Evolutionary conservation across 768 basidiomycete species (phyloP), one percentile per base, ranked within the genome.

Genomic region (Trametes villosa): DNA sequence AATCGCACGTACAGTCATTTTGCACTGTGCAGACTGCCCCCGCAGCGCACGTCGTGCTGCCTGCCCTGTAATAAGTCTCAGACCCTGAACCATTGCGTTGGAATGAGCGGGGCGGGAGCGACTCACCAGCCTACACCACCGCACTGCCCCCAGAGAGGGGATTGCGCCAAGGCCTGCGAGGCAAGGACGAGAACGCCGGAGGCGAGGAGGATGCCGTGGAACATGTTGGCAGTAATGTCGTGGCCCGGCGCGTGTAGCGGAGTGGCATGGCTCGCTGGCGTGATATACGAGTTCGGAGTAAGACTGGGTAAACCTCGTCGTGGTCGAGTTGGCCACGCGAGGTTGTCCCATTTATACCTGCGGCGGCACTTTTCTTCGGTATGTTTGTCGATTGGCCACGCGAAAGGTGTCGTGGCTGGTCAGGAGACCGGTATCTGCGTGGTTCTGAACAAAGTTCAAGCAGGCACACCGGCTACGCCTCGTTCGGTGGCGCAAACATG

Each of bases 41-140:
- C 18, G 69, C 52, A 13, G 54, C 65, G 44, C 69, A 70, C 1
- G 65, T 59, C 9, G 67, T 68, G 57, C 62, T 63, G 13, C 69
- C 69, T 11, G 66, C 36, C 69, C 69, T 70, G 53, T 38, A 55
- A 9, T 15, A 38, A 41, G 38, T 33, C n/a, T 49, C n/a, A 34
- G 53, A 51, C 31, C 48, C 33, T 41, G 57, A n/a, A 24, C 30
- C 17, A 29, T 11, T 20, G 9, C 46, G 20, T 29, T 13, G 26
- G 6, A 46, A 27, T 15, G 30, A 38, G 20, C 44, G 36, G n/a
- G 29, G 34, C 17, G 7, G 36, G 22, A 29, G 30, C n/a, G n/a
- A 59, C 67, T 55, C 55, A 71, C 70, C 70, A 71, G n/a, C 68
- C 70, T 20, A 68, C 65, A 8, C 70, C 70, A 30, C 70, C 70